A percentile compares a stretch with the other conserved stretches of the same genome.
Evolutionary conservation across 305 asterid species (phyloP).

Genomic region (Rubia peregrina): DNA sequence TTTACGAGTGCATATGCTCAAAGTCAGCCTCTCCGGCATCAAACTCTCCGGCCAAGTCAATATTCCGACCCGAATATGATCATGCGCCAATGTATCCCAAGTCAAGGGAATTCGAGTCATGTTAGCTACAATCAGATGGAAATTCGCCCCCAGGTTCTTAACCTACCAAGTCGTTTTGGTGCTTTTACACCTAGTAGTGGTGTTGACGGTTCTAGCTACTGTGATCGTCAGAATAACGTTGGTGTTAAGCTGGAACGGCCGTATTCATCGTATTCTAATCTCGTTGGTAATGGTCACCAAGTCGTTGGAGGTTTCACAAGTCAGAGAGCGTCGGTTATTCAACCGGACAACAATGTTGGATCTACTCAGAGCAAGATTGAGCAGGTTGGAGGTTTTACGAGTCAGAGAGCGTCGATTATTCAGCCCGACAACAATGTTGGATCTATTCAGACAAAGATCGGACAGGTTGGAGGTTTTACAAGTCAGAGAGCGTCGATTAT

Average conservation of each 20-base stretch:
- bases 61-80: not conserved
- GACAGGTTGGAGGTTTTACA: not conserved
- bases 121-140: not conserved
- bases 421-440: not conserved
- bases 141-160: not conserved
- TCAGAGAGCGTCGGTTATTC: not conserved
- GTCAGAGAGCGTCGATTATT: not conserved
- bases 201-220: constrained; percentile 3
- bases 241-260: not conserved
- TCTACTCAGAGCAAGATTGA: not conserved
- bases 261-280: not conserved
- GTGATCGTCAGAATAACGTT: not conserved
- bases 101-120: not conserved
- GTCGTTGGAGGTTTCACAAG: not conserved
- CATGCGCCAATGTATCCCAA: not conserved
- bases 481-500: not conserved
- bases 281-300: constrained; percentile 9
- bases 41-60: not conserved
- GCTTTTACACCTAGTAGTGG: not conserved
- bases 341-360: not conserved
- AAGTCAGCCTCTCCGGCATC: not conserved
- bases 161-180: not conserved
- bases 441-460: not conserved
- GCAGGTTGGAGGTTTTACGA: not conserved
- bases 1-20: not conserved